Evolutionary conservation across 2,329 filamentous ascomycete species (phyloP).

Genomic region (Cytospora schulzeri): DNA sequence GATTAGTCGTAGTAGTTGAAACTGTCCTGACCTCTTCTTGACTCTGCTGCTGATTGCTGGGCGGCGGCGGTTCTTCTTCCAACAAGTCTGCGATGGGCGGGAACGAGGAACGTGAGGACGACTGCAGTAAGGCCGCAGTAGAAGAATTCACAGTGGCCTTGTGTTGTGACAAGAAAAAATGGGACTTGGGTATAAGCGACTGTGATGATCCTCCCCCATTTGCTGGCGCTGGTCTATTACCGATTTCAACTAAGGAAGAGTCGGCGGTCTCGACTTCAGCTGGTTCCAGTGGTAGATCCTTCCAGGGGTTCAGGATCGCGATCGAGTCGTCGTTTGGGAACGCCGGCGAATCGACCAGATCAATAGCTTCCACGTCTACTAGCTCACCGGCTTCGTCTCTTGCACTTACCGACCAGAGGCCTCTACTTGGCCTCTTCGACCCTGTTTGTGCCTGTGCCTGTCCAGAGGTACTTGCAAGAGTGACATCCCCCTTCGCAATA

Average conservation of each 20-base stretch:
- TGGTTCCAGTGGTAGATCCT: constrained; percentile 31
- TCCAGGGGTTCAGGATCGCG: constrained; percentile 34
- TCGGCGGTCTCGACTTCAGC: constrained; percentile 11
- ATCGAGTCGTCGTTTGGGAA: constrained; percentile 30
- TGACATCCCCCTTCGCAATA: constrained; percentile 40
- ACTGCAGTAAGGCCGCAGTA: not conserved
- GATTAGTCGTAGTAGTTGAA: constrained; percentile 6
- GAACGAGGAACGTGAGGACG: not conserved
- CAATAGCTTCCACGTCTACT: constrained; percentile 63
- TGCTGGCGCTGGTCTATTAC: constrained; percentile 8
- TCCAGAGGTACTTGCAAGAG: constrained; percentile 38
- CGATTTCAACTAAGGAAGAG: constrained; percentile 20
- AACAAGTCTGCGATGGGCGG: constrained; percentile 14
- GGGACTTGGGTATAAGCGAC: constrained; percentile 24
- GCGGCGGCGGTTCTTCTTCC: constrained; percentile 33
- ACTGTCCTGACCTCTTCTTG: constrained; percentile 29
- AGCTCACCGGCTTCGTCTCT: constrained; percentile 67
- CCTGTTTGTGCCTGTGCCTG: constrained; percentile 25
- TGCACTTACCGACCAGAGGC: constrained; percentile 72
- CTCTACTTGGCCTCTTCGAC: constrained; percentile 30
- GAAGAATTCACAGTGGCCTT: constrained; percentile 20
- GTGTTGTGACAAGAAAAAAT: constrained; percentile 29
- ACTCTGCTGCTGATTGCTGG: constrained; percentile 38
- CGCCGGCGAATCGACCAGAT: constrained; percentile 53
- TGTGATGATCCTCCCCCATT: not conserved